phyloP scores from a whole-genome alignment of 75 land plant species.

The Isoetes taiwanensis region DNA sequence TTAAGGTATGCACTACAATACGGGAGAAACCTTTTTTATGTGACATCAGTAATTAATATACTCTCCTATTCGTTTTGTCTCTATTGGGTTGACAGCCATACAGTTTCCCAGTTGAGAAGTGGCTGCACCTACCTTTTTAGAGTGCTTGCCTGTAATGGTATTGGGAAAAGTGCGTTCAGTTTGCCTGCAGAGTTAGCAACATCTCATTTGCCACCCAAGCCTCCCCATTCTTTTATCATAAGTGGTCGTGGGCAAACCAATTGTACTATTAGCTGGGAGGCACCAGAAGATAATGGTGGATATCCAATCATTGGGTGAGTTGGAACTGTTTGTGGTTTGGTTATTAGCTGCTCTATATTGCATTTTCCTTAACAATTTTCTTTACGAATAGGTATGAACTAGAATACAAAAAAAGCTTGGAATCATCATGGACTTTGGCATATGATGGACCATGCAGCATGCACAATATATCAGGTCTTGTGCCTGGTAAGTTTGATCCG shows the following conservation, averaged over 20 bases:
- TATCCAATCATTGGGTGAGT: constrained; percentile 15
- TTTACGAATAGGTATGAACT: no score
- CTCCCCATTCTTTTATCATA: constrained; percentile 8
- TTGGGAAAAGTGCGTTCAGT: constrained; percentile 15
- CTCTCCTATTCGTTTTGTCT: neutral
- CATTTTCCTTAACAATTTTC: no score
- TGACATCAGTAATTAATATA: neutral
- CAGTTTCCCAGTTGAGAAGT: constrained; percentile 10
- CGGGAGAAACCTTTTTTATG: neutral
- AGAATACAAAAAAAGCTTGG: no score
- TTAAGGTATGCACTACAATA: constrained; percentile 5
- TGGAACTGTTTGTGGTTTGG: neutral
- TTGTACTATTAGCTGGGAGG: constrained; percentile 7
- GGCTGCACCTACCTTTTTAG: constrained; percentile 11
- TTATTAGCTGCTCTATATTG: constrained; percentile 2
- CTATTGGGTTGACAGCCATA: constrained; percentile 6
- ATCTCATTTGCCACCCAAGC: neutral
- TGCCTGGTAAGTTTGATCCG: constrained; percentile 7
- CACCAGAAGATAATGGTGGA: constrained; percentile 18
- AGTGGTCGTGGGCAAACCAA: constrained; percentile 7
- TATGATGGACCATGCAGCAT: constrained; percentile 2
- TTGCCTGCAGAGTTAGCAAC: constrained; percentile 12
- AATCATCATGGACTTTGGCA: constrained; percentile 2
- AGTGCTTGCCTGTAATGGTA: constrained; percentile 12
- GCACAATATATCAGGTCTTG: constrained; percentile 8